Evolutionary conservation across 495 filamentous ascomycete species (phyloP).

Genomic region (Aspergillus haitiensis): DNA sequence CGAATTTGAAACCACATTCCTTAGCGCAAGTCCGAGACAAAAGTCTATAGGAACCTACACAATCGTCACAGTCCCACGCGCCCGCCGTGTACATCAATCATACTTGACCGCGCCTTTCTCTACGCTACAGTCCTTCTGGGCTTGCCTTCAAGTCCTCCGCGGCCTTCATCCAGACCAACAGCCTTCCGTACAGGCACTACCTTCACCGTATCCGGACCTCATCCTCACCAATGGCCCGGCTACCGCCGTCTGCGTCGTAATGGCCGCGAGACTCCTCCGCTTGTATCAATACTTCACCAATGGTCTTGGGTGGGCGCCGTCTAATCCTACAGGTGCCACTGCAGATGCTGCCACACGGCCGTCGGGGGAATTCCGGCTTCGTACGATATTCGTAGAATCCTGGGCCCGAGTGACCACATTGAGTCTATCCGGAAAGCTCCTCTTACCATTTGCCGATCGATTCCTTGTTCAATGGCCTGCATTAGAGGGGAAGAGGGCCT

Average conservation of each 20-base stretch:
- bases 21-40: slow-evolving; percentile 20
- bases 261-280: slow-evolving; percentile 67
- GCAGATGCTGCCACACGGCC: neutral
- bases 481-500: slow-evolving; percentile 48
- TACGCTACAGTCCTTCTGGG: slow-evolving; percentile 57
- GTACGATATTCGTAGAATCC: slow-evolving; percentile 82
- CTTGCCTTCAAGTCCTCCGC: slow-evolving; percentile 45
- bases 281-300: slow-evolving; percentile 41
- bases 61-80: slow-evolving; percentile 65
- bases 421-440: slow-evolving; percentile 76
- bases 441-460: slow-evolving; percentile 63
- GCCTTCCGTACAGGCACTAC: slow-evolving; percentile 16
- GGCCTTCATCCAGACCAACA: slow-evolving; percentile 36
- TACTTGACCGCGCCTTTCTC: slow-evolving; percentile 65
- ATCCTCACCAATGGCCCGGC: slow-evolving; percentile 89
- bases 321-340: neutral
- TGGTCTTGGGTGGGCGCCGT: slow-evolving; percentile 4
- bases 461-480: slow-evolving; percentile 76
- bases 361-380: slow-evolving; percentile 49
- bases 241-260: slow-evolving; percentile 75
- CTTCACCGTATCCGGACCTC: slow-evolving; percentile 60
- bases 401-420: slow-evolving; percentile 80
- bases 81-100: slow-evolving; percentile 75
- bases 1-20: slow-evolving; percentile 57
- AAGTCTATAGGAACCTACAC: slow-evolving; percentile 41